Evolutionary conservation across 2,329 filamentous ascomycete species (phyloP).

Genomic region (Lachnum nothofagi): DNA sequence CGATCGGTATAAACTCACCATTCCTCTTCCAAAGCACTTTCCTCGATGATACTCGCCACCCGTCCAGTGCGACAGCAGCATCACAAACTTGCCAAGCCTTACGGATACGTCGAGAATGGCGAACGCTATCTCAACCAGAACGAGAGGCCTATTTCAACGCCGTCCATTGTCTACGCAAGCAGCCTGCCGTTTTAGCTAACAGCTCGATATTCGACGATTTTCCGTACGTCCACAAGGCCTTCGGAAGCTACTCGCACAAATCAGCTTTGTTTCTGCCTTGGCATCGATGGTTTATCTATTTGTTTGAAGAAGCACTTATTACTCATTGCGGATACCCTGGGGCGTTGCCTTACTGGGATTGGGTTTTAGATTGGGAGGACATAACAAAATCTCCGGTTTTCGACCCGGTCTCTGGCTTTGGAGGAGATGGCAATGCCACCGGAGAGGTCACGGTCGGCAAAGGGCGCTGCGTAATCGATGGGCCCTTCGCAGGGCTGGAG

Average conservation of each 20-base stretch:
- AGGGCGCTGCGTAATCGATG: constrained; percentile 23
- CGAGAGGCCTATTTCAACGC: constrained; percentile 27
- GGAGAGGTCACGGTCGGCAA: constrained; percentile 4
- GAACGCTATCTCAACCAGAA: constrained; percentile 6
- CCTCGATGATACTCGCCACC: no score
- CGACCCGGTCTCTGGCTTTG: constrained; percentile 28
- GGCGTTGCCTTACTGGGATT: constrained; percentile 34
- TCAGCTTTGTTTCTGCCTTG: constrained; percentile 33
- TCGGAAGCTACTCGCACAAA: constrained; percentile 23
- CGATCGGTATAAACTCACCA: no score
- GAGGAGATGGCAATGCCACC: constrained; percentile 28
- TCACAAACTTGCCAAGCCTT: neutral
- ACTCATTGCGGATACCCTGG: constrained; percentile 22
- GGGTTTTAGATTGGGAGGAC: constrained; percentile 31
- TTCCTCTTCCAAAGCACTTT: no score
- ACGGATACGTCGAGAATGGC: constrained; percentile 13
- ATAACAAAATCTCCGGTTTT: constrained; percentile 6
- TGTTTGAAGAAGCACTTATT: constrained; percentile 30
- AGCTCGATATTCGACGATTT: constrained; percentile 34
- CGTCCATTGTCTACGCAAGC: constrained; percentile 29
- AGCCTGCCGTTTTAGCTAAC: constrained; percentile 26
- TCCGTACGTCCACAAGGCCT: constrained; percentile 26
- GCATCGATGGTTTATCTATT: constrained; percentile 35
- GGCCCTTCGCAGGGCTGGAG: constrained; percentile 26
- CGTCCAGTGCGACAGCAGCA: no score